A percentile compares a stretch with the other conserved stretches of the same genome.
phyloP scores from a whole-genome alignment of 257 asterid species.

The Solanum verrucosum region DNA sequence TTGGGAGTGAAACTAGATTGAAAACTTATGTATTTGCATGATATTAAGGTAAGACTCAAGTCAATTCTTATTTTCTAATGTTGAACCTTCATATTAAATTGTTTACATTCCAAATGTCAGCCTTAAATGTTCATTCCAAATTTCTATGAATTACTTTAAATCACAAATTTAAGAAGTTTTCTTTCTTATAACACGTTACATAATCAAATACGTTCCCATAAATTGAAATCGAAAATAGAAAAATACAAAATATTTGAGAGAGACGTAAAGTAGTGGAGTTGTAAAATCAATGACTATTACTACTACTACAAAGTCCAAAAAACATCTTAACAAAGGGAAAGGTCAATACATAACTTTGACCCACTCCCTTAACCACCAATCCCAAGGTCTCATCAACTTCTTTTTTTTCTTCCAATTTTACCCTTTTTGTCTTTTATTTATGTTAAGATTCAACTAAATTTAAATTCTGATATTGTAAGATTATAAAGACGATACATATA shows the following conservation, averaged over 20 bases:
- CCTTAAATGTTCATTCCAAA: not conserved
- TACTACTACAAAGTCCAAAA: not conserved
- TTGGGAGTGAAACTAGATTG: not conserved
- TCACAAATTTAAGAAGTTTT: no score
- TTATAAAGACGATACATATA: no score
- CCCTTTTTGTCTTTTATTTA: slow-evolving; percentile 3
- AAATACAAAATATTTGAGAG: not conserved
- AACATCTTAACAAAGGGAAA: not conserved
- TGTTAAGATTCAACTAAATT: not conserved
- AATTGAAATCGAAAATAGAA: not conserved
- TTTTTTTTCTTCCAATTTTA: not conserved
- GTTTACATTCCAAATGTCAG: no score
- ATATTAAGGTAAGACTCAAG: not conserved
- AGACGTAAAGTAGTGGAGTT: not conserved
- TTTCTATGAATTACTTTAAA: not conserved
- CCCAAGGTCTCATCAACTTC: slow-evolving; percentile 16
- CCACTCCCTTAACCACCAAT: slow-evolving; percentile 25
- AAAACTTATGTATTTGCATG: not conserved
- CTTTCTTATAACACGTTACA: not conserved
- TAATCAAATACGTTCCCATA: not conserved
- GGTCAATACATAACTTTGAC: slow-evolving; percentile 24
- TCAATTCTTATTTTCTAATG: not conserved
- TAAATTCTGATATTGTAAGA: no score
- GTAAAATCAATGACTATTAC: not conserved
- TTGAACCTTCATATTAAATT: not conserved